These are phyloP conservation scores for Hypsizygus marmoreus DNA, from an alignment of 768 basidiomycete species.

Conservation along the genomic window DNA sequence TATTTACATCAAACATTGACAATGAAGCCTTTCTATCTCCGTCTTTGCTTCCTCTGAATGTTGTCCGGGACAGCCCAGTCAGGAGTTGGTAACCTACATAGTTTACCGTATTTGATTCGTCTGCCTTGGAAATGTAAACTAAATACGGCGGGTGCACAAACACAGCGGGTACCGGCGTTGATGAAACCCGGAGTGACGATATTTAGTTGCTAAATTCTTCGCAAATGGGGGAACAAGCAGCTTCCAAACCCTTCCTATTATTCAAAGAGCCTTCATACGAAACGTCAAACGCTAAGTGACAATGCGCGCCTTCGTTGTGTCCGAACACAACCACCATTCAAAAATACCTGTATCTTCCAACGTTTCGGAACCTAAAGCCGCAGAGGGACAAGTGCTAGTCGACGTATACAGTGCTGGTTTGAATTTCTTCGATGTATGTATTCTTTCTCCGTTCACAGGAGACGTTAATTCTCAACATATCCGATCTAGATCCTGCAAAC, in stretches of 20 bases:
- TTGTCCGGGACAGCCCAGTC: no score
- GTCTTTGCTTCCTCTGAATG: no score
- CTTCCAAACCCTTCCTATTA: no score
- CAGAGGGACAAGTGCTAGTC: conserved; percentile 61
- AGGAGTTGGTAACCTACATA: no score
- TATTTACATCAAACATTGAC: conserved; percentile 20
- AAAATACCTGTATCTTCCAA: conserved; percentile 54
- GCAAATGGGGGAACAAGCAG: no score
- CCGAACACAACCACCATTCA: conserved; percentile 68
- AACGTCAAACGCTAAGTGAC: background rate
- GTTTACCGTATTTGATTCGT: no score
- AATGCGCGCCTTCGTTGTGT: conserved; percentile 83
- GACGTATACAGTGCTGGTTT: conserved; percentile 76
- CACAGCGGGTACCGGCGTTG: no score
- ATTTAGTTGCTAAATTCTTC: no score
- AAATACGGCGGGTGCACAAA: no score
- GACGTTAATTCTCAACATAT: conserved; percentile 10
- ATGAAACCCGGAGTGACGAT: no score
- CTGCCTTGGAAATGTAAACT: no score
- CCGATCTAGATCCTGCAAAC: conserved; percentile 70
- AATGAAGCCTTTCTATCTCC: background rate
- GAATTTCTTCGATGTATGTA: conserved; percentile 73
- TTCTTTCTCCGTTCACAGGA: background rate
- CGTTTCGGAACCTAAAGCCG: conserved; percentile 58
- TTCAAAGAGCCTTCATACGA: background rate